These are phyloP conservation scores for Penicillium sclerotiorum DNA, from an alignment of 2,329 filamentous ascomycete genomes.

Conservation along the genomic window DNA sequence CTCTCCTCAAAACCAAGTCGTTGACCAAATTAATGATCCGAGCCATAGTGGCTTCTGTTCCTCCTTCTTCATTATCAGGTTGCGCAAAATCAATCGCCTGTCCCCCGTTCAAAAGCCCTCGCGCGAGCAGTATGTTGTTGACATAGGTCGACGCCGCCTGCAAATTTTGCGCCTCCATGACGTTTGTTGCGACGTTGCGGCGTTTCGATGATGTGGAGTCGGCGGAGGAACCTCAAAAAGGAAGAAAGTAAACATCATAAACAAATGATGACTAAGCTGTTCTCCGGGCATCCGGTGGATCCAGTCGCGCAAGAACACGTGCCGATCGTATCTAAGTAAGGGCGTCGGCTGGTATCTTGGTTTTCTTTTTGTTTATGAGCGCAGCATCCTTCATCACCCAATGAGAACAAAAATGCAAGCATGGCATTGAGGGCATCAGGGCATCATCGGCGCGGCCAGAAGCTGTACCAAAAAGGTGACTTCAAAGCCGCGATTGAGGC, in stretches of 20 bases:
- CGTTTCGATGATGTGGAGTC: conserved; percentile 17
- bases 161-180: conserved; percentile 55
- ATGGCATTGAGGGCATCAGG: conserved; percentile 23
- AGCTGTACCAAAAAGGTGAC: conserved; percentile 47
- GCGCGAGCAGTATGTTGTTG: conserved; percentile 67
- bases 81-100: conserved; percentile 74
- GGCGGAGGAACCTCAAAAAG: conserved; percentile 36
- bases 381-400: too few species aligned
- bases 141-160: conserved; percentile 65
- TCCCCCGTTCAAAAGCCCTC: conserved; percentile 63
- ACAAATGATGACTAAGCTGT: neutral
- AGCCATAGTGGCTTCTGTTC: conserved; percentile 71
- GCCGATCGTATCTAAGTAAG: conserved; percentile 1
- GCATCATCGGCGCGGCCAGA: conserved; percentile 45
- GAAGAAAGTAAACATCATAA: conserved; percentile 48
- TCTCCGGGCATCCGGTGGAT: conserved; percentile 20
- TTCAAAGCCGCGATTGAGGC: conserved; percentile 47
- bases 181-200: conserved; percentile 11
- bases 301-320: conserved; percentile 26
- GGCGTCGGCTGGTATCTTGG: neutral
- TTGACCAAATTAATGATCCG: conserved; percentile 91
- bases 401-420: neutral
- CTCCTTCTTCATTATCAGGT: conserved; percentile 64
- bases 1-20: conserved; percentile 85
- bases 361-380: too few species aligned